Percentiles rank a stretch among this genome's conserved stretches.
phyloP scores from a whole-genome alignment of 257 asterid genomes.

The Rehmannia glutinosa region DNA sequence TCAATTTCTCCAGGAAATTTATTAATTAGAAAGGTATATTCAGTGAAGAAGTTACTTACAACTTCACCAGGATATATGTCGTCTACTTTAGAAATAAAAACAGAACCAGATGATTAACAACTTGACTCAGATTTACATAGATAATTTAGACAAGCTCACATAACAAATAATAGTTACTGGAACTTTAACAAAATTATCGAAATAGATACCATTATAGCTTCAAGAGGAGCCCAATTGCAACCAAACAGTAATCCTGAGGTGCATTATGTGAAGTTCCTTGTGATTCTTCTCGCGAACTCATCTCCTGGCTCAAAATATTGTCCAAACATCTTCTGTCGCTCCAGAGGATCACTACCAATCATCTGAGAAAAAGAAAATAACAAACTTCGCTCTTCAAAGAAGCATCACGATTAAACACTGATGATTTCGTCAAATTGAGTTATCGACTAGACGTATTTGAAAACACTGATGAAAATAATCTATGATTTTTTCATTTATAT shows the following conservation, averaged over 20 bases:
- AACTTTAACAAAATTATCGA: no score
- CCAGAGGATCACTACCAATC: slow-evolving; percentile 37
- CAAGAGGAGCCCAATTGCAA: background rate
- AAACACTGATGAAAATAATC: no score
- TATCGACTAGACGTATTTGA: no score
- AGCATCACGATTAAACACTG: background rate
- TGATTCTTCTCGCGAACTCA: slow-evolving; percentile 50
- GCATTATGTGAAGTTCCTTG: slow-evolving; percentile 38
- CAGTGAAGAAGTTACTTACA: no score
- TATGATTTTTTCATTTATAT: no score
- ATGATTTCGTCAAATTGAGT: background rate
- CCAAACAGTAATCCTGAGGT: slow-evolving; percentile 12
- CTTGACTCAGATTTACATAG: no score
- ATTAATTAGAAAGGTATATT: no score
- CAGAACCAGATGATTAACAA: no score
- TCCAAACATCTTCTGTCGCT: slow-evolving; percentile 50
- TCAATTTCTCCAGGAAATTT: no score
- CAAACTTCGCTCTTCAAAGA: background rate
- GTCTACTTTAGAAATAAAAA: no score
- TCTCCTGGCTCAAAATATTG: slow-evolving; percentile 48
- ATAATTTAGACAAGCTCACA: background rate
- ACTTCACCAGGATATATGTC: no score
- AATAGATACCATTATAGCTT: background rate
- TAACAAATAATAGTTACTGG: background rate
- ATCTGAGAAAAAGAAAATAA: slow-evolving; percentile 26